Evolutionary conservation across 2,329 filamentous ascomycete genomes (phyloP).

Genomic region (Aspergillus viridinutans): DNA sequence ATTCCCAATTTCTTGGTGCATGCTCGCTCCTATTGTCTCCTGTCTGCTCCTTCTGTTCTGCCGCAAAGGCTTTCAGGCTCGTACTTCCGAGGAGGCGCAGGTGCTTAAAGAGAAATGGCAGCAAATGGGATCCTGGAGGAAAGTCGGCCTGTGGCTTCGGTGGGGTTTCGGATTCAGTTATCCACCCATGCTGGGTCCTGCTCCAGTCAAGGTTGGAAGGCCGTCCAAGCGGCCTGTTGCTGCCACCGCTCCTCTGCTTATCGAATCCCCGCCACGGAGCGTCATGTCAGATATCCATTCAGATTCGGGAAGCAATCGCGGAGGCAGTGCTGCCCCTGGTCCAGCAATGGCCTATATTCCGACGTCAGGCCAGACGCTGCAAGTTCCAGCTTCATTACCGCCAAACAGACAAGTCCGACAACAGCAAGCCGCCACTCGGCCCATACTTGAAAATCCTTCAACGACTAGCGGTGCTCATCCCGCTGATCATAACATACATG

Average conservation of each 20-base stretch:
- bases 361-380: background rate
- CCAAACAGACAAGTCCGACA: background rate
- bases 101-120: slow-evolving; percentile 24
- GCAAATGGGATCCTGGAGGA: slow-evolving; percentile 20
- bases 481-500: background rate
- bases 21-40: slow-evolving; percentile 19
- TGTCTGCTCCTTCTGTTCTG: slow-evolving; percentile 21
- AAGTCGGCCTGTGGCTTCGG: slow-evolving; percentile 23
- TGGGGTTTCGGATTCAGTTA: slow-evolving; percentile 30
- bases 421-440: background rate
- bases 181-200: slow-evolving; percentile 25
- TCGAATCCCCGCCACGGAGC: slow-evolving; percentile 5
- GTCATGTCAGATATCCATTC: background rate
- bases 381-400: background rate
- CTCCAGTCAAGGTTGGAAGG: slow-evolving; percentile 11
- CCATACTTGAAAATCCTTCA: background rate
- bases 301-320: background rate
- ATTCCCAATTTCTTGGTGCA: slow-evolving; percentile 26
- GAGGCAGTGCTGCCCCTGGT: background rate
- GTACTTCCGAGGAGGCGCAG: slow-evolving; percentile 22
- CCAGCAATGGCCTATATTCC: slow-evolving; percentile 7
- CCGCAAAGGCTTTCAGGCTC: slow-evolving; percentile 25
- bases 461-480: background rate
- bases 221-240: background rate
- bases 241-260: slow-evolving; percentile 6